These are phyloP conservation scores for Abelmoschus esculentus DNA, from an alignment of 345 rosid genomes.

Conservation along the genomic window DNA sequence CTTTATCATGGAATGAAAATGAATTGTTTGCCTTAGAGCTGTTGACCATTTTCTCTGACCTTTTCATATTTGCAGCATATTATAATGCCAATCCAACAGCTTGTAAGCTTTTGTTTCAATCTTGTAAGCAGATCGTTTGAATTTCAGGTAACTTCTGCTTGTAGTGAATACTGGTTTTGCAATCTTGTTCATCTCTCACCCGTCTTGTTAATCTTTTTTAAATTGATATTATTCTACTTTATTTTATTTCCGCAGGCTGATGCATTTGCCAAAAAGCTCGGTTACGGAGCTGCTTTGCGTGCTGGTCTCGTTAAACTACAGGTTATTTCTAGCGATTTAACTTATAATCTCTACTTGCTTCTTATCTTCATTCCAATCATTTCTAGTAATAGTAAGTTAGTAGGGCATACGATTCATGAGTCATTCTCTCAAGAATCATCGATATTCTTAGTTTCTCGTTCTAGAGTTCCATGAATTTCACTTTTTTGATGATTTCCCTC, in stretches of 20 bases:
- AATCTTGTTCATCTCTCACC: not conserved
- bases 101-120: conserved; percentile 80
- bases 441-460: not conserved
- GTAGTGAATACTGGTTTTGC: conserved; percentile 6
- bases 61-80: conserved; percentile 58
- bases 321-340: conserved; percentile 33
- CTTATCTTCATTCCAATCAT: not conserved
- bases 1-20: not conserved
- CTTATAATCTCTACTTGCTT: not conserved
- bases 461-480: not conserved
- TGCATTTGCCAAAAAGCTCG: conserved; percentile 94
- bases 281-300: conserved; percentile 77
- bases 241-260: conserved; percentile 55
- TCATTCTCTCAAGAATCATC: no score
- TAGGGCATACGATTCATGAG: not conserved
- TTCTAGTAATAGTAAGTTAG: not conserved
- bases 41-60: conserved; percentile 5
- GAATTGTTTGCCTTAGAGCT: not conserved
- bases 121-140: conserved; percentile 96
- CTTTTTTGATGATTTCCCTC: not conserved
- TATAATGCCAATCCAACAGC: conserved; percentile 83
- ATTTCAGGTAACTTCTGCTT: conserved; percentile 62
- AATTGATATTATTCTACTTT: conserved; percentile 4
- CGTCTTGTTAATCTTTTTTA: not conserved
- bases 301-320: conserved; percentile 92